phyloP scores from a whole-genome alignment of 306 rosid genomes.

The Gynostemma pentaphyllum region DNA sequence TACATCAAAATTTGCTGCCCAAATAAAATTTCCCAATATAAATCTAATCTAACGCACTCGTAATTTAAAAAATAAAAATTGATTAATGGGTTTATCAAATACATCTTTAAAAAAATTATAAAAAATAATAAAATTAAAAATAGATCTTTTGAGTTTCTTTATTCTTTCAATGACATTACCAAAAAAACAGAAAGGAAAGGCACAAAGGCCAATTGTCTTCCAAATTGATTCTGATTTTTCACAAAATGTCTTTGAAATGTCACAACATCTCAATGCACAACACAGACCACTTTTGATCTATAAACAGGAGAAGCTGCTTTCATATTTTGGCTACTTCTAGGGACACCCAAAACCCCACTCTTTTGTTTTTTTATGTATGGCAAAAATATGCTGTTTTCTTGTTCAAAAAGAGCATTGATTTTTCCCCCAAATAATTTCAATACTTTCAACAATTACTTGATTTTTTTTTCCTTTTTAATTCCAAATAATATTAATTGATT shows the following conservation, averaged over 20 bases:
- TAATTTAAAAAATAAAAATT: no score
- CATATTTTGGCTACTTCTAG: background rate
- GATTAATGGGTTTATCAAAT: no score
- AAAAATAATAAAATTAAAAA: no score
- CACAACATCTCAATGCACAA: background rate
- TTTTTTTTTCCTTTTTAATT: background rate
- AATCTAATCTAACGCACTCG: no score
- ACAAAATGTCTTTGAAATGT: background rate
- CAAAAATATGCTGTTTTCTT: slow-evolving; percentile 1
- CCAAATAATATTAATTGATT: background rate
- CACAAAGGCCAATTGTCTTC: background rate
- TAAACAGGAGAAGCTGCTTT: slow-evolving; percentile 1
- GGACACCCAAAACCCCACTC: background rate
- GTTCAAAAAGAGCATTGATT: background rate
- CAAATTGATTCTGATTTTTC: background rate
- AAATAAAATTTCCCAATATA: no score
- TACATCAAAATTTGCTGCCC: no score
- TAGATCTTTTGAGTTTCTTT: no score
- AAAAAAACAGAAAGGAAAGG: no score
- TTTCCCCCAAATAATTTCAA: background rate
- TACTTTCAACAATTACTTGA: background rate
- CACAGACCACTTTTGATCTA: background rate
- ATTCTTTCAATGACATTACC: no score
- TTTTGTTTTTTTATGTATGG: background rate
- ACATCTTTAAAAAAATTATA: no score